Evolutionary conservation across 2,329 filamentous ascomycete genomes (phyloP).

Genomic region (Hortaea sp.): DNA sequence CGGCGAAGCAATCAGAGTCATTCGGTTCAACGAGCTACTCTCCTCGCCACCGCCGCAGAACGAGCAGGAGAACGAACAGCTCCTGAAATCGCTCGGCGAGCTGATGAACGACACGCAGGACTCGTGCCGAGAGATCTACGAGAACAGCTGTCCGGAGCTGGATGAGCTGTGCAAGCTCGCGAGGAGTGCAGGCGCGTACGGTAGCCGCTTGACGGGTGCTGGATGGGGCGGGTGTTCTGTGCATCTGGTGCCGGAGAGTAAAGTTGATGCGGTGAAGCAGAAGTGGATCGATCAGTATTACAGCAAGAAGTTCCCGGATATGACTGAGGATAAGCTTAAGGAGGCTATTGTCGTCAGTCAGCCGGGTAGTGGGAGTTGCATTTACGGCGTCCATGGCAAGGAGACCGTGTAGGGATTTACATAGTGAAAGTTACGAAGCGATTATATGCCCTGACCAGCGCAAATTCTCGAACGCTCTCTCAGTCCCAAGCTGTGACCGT

Average conservation of each 20-base stretch:
- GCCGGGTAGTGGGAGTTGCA: constrained; percentile 59
- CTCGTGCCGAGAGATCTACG: constrained; percentile 77
- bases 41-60: constrained; percentile 29
- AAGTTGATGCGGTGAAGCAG: constrained; percentile 65
- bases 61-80: constrained; percentile 51
- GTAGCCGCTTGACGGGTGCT: constrained; percentile 78
- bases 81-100: constrained; percentile 62
- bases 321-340: constrained; percentile 61
- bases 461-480: too few relatives aligned
- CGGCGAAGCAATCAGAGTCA: constrained; percentile 74
- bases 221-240: constrained; percentile 97
- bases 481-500: too few relatives aligned
- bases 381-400: constrained; percentile 22
- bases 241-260: constrained; percentile 77
- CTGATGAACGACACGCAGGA: constrained; percentile 84
- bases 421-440: too few relatives aligned
- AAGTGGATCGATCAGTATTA: constrained; percentile 80
- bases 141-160: constrained; percentile 88
- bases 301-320: constrained; percentile 55
- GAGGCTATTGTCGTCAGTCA: constrained; percentile 81
- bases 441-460: too few relatives aligned
- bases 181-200: constrained; percentile 66
- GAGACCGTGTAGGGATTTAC: background rate
- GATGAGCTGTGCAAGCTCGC: constrained; percentile 80
- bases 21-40: constrained; percentile 74